Evolutionary conservation across 1,284 basidiomycete species (phyloP).

Genomic region (Malassezia arunalokei): DNA sequence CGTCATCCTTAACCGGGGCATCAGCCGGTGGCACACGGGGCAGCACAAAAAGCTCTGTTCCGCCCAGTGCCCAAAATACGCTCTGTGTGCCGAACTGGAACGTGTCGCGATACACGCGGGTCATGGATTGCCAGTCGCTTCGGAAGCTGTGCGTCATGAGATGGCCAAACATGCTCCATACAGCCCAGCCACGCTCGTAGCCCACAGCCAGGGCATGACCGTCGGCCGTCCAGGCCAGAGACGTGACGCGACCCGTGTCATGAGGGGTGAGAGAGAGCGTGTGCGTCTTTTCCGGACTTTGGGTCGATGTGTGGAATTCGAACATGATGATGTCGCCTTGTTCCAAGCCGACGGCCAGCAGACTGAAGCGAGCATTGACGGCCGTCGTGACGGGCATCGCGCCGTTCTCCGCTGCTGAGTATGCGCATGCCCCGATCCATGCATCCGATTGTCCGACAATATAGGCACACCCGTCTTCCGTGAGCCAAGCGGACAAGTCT

Average conservation of each 20-base stretch:
- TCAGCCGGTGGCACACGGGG: neutral
- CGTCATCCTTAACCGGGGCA: neutral
- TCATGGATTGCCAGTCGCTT: conserved; percentile 55
- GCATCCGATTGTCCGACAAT: neutral
- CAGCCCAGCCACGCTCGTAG: conserved; percentile 75
- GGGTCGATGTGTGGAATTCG: conserved; percentile 26
- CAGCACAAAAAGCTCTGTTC: conserved; percentile 31
- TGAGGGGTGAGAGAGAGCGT: conserved; percentile 35
- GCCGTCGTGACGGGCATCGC: conserved; percentile 27
- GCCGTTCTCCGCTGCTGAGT: neutral
- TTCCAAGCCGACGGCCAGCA: conserved; percentile 67
- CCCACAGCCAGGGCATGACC: conserved; percentile 95
- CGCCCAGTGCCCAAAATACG: conserved; percentile 40
- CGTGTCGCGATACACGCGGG: conserved; percentile 53
- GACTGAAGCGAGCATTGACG: conserved; percentile 70
- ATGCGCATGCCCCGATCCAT: conserved; percentile 1
- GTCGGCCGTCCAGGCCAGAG: conserved; percentile 63
- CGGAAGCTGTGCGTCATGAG: conserved; percentile 62
- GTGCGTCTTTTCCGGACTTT: conserved; percentile 32
- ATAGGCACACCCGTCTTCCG: neutral
- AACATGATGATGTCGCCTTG: conserved; percentile 49
- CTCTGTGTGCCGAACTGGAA: conserved; percentile 66
- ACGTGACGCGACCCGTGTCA: conserved; percentile 59
- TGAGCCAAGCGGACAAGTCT: conserved; percentile 34
- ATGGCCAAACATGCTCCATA: conserved; percentile 83